Evolutionary conservation across 78 protist species (phyloP).

Genomic region (Dictyostelium firmibasis): DNA sequence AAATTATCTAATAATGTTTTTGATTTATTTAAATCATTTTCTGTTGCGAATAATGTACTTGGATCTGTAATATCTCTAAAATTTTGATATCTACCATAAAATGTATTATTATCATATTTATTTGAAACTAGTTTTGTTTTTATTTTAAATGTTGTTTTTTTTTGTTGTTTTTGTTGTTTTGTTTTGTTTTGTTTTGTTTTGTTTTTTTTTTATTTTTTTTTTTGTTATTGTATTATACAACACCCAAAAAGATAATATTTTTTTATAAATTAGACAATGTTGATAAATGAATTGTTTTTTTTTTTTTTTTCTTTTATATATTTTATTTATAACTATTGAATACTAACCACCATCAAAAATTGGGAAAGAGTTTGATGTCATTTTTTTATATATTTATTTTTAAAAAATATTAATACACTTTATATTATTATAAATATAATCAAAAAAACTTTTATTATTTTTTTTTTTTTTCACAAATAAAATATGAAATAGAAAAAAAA

Average conservation of each 20-base stretch:
- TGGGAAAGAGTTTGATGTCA: constrained; percentile 2
- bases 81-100: constrained; percentile 77
- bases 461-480: too few species aligned
- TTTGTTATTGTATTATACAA: too few species aligned
- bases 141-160: too few species aligned
- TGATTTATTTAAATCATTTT: constrained; percentile 30
- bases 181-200: too few species aligned
- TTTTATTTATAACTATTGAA: background rate
- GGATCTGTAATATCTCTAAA: constrained; percentile 85
- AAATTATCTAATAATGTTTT: constrained; percentile 47
- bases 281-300: background rate
- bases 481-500: too few species aligned
- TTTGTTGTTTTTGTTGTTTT: too few species aligned
- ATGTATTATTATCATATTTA: constrained; percentile 73
- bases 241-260: too few species aligned
- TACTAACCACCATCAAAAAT: constrained; percentile 54
- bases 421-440: too few species aligned
- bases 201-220: background rate
- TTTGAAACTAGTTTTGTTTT: constrained; percentile 52
- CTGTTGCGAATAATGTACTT: constrained; percentile 47
- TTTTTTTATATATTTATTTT: background rate
- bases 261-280: too few species aligned
- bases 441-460: too few species aligned
- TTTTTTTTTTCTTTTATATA: background rate
- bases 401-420: too few species aligned